Conservation (phyloP, 2,329 filamentous ascomycete genomes). For the Herpotrichia juniperi region DNA sequence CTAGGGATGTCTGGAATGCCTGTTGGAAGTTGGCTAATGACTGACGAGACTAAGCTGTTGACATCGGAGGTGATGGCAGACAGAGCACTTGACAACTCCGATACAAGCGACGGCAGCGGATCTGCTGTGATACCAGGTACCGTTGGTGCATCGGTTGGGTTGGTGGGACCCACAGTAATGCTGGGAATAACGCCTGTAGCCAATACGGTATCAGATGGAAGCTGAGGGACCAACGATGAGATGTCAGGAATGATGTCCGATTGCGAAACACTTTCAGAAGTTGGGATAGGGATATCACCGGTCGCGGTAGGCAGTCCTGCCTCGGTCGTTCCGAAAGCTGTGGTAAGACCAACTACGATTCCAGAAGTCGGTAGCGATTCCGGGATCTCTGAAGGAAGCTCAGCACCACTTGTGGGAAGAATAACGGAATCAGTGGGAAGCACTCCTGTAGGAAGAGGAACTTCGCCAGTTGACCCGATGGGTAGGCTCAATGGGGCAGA, state of each 20-base stretch:
- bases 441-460: constrained; percentile 18
- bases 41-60: constrained; percentile 8
- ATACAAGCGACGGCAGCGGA: constrained; percentile 6
- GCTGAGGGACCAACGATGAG: not conserved
- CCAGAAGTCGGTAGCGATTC: constrained; percentile 23
- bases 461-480: constrained; percentile 16
- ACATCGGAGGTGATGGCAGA: constrained; percentile 11
- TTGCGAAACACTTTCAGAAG: constrained; percentile 18
- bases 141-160: constrained; percentile 3
- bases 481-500: constrained; percentile 6
- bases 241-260: constrained; percentile 1
- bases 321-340: constrained; percentile 32
- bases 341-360: constrained; percentile 44
- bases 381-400: constrained; percentile 7
- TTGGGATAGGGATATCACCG: constrained; percentile 15
- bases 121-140: constrained; percentile 2
- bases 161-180: constrained; percentile 8
- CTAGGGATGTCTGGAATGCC: constrained; percentile 15
- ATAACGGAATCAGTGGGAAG: constrained; percentile 23
- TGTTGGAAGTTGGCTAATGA: constrained; percentile 26
- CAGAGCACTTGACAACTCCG: constrained; percentile 10
- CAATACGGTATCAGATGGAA: constrained; percentile 1
- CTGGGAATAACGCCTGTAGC: constrained; percentile 7
- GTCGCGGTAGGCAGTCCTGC: constrained; percentile 1
- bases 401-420: constrained; percentile 24